Evolutionary conservation across 805 yeast species (phyloP).

Genomic region (Priceomyces melissophilus): DNA sequence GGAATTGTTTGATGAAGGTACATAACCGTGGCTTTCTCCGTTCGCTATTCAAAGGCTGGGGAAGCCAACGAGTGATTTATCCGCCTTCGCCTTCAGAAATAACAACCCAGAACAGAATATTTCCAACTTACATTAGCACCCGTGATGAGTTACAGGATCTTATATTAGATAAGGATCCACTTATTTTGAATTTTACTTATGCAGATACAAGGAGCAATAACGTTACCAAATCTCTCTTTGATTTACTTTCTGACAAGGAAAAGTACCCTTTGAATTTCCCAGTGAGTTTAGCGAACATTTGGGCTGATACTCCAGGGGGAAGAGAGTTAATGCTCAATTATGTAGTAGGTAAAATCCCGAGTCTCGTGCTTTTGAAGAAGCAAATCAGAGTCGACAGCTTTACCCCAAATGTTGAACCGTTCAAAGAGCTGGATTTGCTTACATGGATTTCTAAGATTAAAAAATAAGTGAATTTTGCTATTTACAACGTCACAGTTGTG

Average conservation of each 20-base stretch:
- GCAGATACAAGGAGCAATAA: slow-evolving; percentile 58
- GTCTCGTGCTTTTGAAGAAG: slow-evolving; percentile 62
- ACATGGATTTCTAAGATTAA: slow-evolving; percentile 21
- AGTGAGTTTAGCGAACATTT: slow-evolving; percentile 67
- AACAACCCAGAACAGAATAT: slow-evolving; percentile 38
- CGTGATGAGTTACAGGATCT: slow-evolving; percentile 58
- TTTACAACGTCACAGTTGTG: background rate
- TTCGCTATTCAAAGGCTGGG: slow-evolving; percentile 8
- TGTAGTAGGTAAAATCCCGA: slow-evolving; percentile 55
- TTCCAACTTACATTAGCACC: slow-evolving; percentile 45
- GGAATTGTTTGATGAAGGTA: background rate
- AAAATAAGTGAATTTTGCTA: slow-evolving; percentile 1
- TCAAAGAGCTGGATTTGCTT: slow-evolving; percentile 26
- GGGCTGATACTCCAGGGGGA: slow-evolving; percentile 64
- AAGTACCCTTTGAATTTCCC: slow-evolving; percentile 37
- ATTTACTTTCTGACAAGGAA: slow-evolving; percentile 19
- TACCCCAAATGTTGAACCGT: slow-evolving; percentile 17
- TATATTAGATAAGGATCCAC: slow-evolving; percentile 53
- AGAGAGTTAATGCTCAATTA: slow-evolving; percentile 57
- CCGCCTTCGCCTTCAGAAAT: slow-evolving; percentile 37
- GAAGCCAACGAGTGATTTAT: slow-evolving; percentile 27
- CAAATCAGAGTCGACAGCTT: slow-evolving; percentile 49
- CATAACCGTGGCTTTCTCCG: slow-evolving; percentile 1
- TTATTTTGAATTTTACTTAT: slow-evolving; percentile 68
- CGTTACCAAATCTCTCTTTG: slow-evolving; percentile 57